Percentiles rank a stretch among this genome's conserved stretches.
phyloP scores from a whole-genome alignment of 306 rosid genomes.

The Clitoria ternatea region DNA sequence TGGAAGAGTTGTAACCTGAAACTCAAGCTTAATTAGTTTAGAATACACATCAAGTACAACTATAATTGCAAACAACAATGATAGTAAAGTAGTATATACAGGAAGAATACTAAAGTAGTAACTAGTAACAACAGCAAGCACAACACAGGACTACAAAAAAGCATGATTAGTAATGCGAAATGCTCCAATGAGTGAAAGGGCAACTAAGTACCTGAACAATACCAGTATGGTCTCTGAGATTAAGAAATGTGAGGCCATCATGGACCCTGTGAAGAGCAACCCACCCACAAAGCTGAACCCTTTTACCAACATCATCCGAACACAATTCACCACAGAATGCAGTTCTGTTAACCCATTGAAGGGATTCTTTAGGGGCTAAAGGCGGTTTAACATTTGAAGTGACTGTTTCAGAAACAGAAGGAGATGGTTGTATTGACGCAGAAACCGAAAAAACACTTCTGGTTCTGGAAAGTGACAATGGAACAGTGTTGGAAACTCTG shows the following conservation, averaged over 20 bases:
- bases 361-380: conserved; percentile 38
- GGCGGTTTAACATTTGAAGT: conserved; percentile 30
- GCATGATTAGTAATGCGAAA: background rate
- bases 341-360: conserved; percentile 69
- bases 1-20: conserved; percentile 88
- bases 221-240: conserved; percentile 84
- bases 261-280: conserved; percentile 93
- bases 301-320: conserved; percentile 53
- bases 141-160: background rate
- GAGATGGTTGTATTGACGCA: conserved; percentile 22
- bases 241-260: conserved; percentile 79
- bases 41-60: conserved; percentile 2
- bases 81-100: background rate
- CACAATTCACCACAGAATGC: conserved; percentile 59
- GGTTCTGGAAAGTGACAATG: too few species aligned
- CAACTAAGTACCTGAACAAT: conserved; percentile 57
- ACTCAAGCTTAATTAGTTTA: conserved; percentile 22
- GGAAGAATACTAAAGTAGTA: background rate
- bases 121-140: too few species aligned
- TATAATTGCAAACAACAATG: background rate
- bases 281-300: conserved; percentile 85
- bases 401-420: conserved; percentile 44
- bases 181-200: background rate
- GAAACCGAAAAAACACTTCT: conserved; percentile 23
- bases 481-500: too few species aligned